A percentile compares a stretch with the other conserved stretches of the same genome.
Evolutionary conservation across 345 rosid species (phyloP).

Genomic region (Theobroma cacao): DNA sequence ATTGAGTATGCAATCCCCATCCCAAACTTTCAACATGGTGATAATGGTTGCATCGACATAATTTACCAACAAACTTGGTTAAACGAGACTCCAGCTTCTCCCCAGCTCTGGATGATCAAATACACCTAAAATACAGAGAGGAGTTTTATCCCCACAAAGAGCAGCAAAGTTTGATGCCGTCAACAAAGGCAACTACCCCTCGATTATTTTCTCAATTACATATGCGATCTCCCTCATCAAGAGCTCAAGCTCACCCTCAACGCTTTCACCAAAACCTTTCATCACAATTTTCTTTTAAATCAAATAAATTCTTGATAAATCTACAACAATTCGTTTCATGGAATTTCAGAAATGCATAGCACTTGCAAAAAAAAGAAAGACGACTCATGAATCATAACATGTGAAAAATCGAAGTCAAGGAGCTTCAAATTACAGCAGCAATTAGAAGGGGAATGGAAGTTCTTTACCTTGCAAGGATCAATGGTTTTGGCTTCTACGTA

Average conservation of each 20-base stretch:
- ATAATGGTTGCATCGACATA: background rate
- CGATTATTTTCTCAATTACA: too few relatives aligned
- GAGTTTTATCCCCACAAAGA: slow-evolving; percentile 52
- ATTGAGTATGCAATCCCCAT: background rate
- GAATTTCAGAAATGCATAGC: background rate
- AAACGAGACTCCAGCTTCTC: slow-evolving; percentile 59
- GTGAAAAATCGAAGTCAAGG: background rate
- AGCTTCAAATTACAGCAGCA: background rate
- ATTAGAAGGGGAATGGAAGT: too few relatives aligned
- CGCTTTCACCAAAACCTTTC: background rate
- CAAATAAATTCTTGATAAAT: background rate
- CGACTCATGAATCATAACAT: background rate
- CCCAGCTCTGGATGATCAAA: slow-evolving; percentile 61
- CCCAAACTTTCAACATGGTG: background rate
- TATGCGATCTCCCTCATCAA: background rate
- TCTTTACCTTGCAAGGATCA: slow-evolving; percentile 75
- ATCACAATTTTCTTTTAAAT: background rate
- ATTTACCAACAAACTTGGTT: slow-evolving; percentile 34
- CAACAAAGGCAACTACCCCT: too few relatives aligned
- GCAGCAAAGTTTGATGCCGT: too few relatives aligned
- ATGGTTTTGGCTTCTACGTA: slow-evolving; percentile 39
- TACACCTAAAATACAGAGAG: slow-evolving; percentile 80
- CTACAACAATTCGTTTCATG: background rate
- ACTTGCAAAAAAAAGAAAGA: background rate
- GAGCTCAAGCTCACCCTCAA: background rate